Evolutionary conservation across 129 eudicot species (phyloP).

Genomic region (Dittrichia graveolens): DNA sequence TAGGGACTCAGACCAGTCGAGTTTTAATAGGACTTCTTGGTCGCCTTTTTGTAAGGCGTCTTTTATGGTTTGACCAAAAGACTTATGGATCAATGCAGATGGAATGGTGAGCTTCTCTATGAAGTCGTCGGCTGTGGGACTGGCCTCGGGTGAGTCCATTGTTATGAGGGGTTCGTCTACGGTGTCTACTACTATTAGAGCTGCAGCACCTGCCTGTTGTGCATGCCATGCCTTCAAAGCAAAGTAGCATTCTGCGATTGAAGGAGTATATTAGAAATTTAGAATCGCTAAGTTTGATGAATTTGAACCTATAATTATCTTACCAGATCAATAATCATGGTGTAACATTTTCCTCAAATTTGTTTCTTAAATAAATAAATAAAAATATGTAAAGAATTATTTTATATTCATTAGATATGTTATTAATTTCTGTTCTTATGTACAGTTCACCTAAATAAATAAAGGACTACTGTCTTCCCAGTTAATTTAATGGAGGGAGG

Average conservation of each 20-base stretch:
- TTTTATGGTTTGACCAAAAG: conserved; percentile 69
- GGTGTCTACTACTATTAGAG: conserved; percentile 78
- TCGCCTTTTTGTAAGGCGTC: conserved; percentile 57
- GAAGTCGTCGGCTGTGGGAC: conserved; percentile 69
- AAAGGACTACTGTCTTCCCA: too few relatives aligned
- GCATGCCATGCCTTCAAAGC: conserved; percentile 95
- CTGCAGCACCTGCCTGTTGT: conserved; percentile 96
- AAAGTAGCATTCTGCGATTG: conserved; percentile 73
- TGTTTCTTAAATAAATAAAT: too few relatives aligned
- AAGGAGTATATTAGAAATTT: neutral
- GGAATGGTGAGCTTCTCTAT: conserved; percentile 80
- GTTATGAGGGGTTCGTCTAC: conserved; percentile 81
- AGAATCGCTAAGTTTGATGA: too few relatives aligned
- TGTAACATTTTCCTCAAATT: too few relatives aligned
- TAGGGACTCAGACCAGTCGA: conserved; percentile 98
- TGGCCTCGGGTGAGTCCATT: conserved; percentile 94
- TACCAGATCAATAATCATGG: too few relatives aligned
- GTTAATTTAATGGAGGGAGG: too few relatives aligned
- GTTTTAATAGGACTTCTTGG: conserved; percentile 66
- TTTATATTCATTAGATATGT: too few relatives aligned
- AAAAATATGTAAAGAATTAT: too few relatives aligned
- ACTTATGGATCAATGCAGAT: conserved; percentile 57
- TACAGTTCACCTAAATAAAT: too few relatives aligned
- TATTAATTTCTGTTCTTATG: too few relatives aligned
- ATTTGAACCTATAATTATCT: too few relatives aligned